Conservation (phyloP, 2,329 filamentous ascomycete species). For the Colletotrichum sp. region DNA sequence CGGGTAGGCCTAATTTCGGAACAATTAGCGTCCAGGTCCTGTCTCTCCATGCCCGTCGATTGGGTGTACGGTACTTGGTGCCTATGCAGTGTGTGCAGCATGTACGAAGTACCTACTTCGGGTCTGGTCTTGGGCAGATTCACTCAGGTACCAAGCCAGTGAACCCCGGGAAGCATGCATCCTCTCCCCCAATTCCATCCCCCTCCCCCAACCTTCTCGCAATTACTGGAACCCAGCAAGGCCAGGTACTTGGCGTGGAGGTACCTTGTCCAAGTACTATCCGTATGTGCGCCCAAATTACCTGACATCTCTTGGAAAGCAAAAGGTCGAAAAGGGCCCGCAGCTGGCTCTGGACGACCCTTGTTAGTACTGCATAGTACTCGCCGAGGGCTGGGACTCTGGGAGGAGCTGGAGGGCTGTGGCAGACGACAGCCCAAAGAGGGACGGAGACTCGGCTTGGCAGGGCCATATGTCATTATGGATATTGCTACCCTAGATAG, state of each 20-base stretch:
- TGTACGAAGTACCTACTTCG: not conserved
- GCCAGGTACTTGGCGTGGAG: not conserved
- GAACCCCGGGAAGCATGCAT: not conserved
- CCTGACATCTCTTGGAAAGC: not conserved
- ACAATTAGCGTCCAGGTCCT: not conserved
- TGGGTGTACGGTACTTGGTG: not conserved
- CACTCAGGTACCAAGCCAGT: not conserved
- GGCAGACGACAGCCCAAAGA: not conserved
- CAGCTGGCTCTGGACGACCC: not conserved
- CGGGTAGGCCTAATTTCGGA: conserved; percentile 13
- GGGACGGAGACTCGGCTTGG: conserved; percentile 12
- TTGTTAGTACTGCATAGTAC: not conserved
- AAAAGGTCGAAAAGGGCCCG: not conserved
- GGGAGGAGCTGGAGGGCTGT: not conserved
- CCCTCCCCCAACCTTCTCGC: not conserved
- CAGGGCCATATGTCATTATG: conserved; percentile 20
- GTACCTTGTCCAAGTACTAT: not conserved
- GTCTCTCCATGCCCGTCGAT: not conserved
- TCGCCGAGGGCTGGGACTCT: not conserved
- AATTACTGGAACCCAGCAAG: not conserved
- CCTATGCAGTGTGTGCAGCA: not conserved
- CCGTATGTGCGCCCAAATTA: not conserved
- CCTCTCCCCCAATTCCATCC: not conserved
- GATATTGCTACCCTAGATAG: conserved; percentile 3
- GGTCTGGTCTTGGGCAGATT: not conserved